Evolutionary conservation across 225 moss, liverwort and hornwort genomes (phyloP).

Genomic region (Takakia lepidozioides): DNA sequence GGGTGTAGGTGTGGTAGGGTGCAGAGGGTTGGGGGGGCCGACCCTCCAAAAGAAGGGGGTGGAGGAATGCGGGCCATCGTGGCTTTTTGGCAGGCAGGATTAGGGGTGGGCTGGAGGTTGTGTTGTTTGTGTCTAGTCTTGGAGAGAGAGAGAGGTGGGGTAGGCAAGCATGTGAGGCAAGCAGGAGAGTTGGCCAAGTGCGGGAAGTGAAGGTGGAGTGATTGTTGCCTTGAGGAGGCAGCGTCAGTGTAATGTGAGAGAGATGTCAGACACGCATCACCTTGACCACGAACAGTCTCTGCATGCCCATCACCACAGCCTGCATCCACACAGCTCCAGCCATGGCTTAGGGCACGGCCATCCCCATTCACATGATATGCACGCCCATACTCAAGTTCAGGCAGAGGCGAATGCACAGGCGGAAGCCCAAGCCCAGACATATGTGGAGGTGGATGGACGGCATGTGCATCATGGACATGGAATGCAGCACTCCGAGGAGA

Average conservation of each 20-base stretch:
- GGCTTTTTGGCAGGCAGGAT: no score
- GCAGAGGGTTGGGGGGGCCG: no score
- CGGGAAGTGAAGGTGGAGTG: no score
- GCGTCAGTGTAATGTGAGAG: constrained; percentile 55
- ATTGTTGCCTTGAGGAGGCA: not conserved
- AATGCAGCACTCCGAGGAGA: constrained; percentile 65
- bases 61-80: no score
- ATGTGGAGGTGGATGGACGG: constrained; percentile 46
- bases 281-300: constrained; percentile 62
- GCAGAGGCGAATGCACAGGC: constrained; percentile 12
- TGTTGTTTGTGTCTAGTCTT: no score
- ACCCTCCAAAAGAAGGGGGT: no score
- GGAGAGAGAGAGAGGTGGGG: no score
- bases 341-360: constrained; percentile 60
- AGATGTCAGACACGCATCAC: constrained; percentile 82
- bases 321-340: constrained; percentile 53
- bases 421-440: constrained; percentile 36
- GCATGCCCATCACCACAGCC: constrained; percentile 50
- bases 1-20: no score
- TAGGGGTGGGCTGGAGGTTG: no score
- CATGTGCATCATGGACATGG: constrained; percentile 51
- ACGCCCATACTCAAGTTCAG: constrained; percentile 25
- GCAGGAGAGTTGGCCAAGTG: no score
- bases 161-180: no score
- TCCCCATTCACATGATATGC: constrained; percentile 48